Base-by-base conservation (phyloP, 139 green algal species). In the Picochlorum costavermella region DNA sequence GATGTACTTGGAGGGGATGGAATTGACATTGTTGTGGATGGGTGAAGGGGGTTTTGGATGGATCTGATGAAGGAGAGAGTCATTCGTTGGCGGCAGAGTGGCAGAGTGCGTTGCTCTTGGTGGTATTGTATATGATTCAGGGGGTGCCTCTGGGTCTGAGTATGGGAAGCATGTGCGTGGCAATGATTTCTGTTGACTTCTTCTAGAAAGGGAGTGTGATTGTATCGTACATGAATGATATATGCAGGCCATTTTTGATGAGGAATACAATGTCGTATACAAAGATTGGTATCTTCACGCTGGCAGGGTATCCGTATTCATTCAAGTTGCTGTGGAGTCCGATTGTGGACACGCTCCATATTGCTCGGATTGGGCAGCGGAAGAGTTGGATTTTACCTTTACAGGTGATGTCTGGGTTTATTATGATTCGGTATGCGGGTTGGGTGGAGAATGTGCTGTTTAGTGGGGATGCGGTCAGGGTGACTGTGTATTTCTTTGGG, bases 261-360 rank as follows among this genome's bases (percentile, higher is more conserved):
- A 84, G 90, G 53, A 72, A 74, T 13, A 84, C 79, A 46, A 75
- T 88, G 33, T 86, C 74, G 3, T 90, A 90, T 75, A 91, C 86
- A 5, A 56, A 85, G 58, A 88, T 95, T 57, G 88, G 89, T 60
- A 65, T 94, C 46, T 97, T 97, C 68, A 82, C 81, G 5, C 65
- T 96, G 9, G 83, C 84, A 2, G 63, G 76, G 33, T 96, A 95
- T 71, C 90, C 90, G 12, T 97, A 96, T 77, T 89, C 81, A 13
- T 88, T 95, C 72, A 97, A 97, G 77, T 82, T 97, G 56, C 74
- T 95, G 36, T 97, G 90, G 90, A 85, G 69, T 68, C 90, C 90
- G 5, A 80, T 97, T 17, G 90, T 97, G 8, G 90, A 97, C 73
- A 82, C 64, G 1, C 25, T 92, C 5, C 90, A 90, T 83, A 71